Evolutionary conservation across 2,329 filamentous ascomycete species (phyloP), one percentile per base, ranked within the genome.

Genomic region (Neopestalotiopsis clavispora): DNA sequence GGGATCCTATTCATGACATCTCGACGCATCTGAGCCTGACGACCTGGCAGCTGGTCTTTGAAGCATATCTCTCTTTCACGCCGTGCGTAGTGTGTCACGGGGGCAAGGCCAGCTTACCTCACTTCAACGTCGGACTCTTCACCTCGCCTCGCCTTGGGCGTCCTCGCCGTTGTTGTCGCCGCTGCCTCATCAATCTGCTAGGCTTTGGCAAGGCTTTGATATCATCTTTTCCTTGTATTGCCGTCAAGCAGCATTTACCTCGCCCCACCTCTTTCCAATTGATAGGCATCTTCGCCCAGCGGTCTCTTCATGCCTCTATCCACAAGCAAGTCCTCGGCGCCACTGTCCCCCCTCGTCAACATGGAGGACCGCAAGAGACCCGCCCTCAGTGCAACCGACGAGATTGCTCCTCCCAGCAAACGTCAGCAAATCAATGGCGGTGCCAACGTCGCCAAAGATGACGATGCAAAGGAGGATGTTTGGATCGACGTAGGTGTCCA

Each of bases 361-460:
- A 99, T 98, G 95, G 96, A 99, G 89, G 96, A 98, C 87, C 94
- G 96, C 89, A 99, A 99, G 89, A 91, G 96, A 89, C 92, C 94
- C 79, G 93, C 94, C 79, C 88, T 92, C 75, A 88, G 89, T 82
- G 92, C 92, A 79, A 85, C 89, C 77, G 93, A 96, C 81, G 94
- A 98, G 75, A 86, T 93, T 78, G 93, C 92, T 73, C 95, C 95
- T 74, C 95, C 95, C 28, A 92, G 91, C 78, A 99, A 98, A 87
- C 92, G 94, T 83, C 93, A 97, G 81, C 93, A 94, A 68, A 88
- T 95, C 73, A 98, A 97, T 86, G 94, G 94, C 77, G 83, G 86
- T 72, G 86, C 83, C 76, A 88, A 87, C 74, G 79, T 81, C 73
- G 86, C 86, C 71, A 87, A 89, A 69, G 86, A 89, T 69, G 80